phyloP scores from a whole-genome alignment of 2,329 filamentous ascomycete genomes.

The Colletotrichum simmondsii region DNA sequence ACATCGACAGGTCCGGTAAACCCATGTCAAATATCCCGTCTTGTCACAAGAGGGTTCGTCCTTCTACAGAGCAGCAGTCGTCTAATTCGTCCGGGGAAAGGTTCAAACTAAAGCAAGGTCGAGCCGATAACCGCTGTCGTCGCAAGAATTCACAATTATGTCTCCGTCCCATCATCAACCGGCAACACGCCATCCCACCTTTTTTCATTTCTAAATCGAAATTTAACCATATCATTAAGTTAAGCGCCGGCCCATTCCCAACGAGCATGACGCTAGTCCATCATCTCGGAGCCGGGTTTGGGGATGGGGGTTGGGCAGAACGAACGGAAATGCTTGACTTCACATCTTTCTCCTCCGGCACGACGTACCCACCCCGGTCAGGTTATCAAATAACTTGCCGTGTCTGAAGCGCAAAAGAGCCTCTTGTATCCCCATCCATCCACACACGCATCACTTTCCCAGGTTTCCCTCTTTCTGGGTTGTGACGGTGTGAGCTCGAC shows the following conservation, averaged over 20 bases:
- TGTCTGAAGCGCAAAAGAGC: not conserved
- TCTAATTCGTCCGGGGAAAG: constrained; percentile 1
- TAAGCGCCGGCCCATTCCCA: constrained; percentile 24
- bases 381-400: not conserved
- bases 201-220: not conserved
- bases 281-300: not conserved
- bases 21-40: not conserved
- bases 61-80: too few species aligned
- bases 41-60: not conserved
- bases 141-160: constrained; percentile 1
- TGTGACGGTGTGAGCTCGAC: constrained; percentile 28
- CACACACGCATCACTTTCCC: not conserved
- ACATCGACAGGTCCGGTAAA: not conserved
- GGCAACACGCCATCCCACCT: constrained; percentile 25
- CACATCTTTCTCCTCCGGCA: not conserved
- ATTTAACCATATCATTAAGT: constrained; percentile 21
- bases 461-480: not conserved
- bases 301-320: not conserved
- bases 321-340: not conserved
- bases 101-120: not conserved
- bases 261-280: constrained; percentile 22
- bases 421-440: not conserved
- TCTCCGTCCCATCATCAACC: not conserved
- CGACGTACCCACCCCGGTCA: not conserved
- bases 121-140: not conserved